Conservation (phyloP, 768 basidiomycete genomes). For the Rhodotorula kratochvilovae region DNA sequence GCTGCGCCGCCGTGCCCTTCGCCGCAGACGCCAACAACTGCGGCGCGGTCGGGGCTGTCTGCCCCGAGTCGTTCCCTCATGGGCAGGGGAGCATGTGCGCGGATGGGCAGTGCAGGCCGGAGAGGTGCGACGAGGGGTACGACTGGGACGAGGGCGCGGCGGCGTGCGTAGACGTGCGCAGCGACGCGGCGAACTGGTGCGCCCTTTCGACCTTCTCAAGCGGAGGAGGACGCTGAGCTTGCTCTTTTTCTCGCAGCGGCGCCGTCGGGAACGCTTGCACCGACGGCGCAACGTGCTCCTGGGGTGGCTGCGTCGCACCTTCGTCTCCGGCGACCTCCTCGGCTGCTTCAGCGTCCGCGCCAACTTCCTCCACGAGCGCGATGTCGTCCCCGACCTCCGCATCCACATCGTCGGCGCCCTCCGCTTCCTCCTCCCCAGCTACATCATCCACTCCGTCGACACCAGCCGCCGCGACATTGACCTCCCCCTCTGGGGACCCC, state of each 20-base stretch:
- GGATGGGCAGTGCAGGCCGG: neutral
- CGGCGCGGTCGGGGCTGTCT: neutral
- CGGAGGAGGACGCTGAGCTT: too few species aligned
- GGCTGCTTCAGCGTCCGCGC: too few species aligned
- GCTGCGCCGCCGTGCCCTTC: neutral
- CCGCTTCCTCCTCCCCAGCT: too few species aligned
- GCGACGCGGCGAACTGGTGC: neutral
- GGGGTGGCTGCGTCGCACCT: too few species aligned
- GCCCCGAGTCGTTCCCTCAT: neutral
- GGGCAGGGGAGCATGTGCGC: neutral
- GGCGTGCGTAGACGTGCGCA: neutral
- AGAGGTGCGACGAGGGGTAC: slow-evolving; percentile 2
- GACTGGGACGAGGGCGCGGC: neutral
- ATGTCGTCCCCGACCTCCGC: too few species aligned
- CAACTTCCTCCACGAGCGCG: too few species aligned
- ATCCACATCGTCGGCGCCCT: too few species aligned
- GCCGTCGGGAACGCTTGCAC: neutral
- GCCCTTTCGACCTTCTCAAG: neutral
- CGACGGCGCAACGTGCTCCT: neutral
- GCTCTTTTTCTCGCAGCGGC: neutral
- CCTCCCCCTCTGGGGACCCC: too few species aligned
- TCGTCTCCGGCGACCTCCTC: too few species aligned
- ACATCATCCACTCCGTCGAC: too few species aligned
- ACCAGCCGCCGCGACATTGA: too few species aligned
- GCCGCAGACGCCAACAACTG: slow-evolving; percentile 2